Base-by-base conservation (phyloP, 2,329 filamentous ascomycete genomes). In the Talaromyces islandicus region DNA sequence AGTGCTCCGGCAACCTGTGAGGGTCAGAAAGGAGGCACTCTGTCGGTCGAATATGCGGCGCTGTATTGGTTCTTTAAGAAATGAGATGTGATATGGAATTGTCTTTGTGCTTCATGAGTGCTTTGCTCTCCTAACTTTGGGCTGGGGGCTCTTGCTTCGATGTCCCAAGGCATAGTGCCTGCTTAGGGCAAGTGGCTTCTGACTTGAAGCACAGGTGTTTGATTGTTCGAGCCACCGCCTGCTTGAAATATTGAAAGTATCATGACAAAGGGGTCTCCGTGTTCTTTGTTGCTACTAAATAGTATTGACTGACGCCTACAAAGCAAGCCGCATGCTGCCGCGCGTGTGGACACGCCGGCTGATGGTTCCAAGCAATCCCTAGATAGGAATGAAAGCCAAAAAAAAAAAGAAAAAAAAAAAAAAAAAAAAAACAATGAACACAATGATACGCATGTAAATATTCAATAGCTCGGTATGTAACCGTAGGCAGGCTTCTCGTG, bases 41-140 rank as follows among this genome's bases (percentile, higher is more conserved):
- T 58, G 11, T 32, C 56, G 17, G 43, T 58, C 12, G 56, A 58
- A 29, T 58, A 58, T 51, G 41, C 56, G 10, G 56, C 56, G 19
- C 5, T 50, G 21, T 58, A 58, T 38, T 58, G 56, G 56, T 58
- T 58, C 29, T 51, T 27, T 9, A 46, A 19, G 14, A 24, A 46
- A 46, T 46, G 1, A 46, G 3, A 10, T 46, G n/a, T 46, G 43
- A 46, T 46, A 12, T 46, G 0, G 7, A 17, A 9, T 38, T 38
- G 35, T 38, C 14, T n/a, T 38, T n/a, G 14, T 3, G 35, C 1
- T n/a, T 38, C 35, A 38, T 38, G 35, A 38, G 17, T 9, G 3
- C 35, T 38, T 38, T 38, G 35, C 35, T 38, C 35, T n/a, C 35
- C 35, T 38, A 7, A 17, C 4, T 38, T 38, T 17, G 14, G 6